Evolutionary conservation across 1,284 basidiomycete species (phyloP).

Genomic region (Waitea zeae): DNA sequence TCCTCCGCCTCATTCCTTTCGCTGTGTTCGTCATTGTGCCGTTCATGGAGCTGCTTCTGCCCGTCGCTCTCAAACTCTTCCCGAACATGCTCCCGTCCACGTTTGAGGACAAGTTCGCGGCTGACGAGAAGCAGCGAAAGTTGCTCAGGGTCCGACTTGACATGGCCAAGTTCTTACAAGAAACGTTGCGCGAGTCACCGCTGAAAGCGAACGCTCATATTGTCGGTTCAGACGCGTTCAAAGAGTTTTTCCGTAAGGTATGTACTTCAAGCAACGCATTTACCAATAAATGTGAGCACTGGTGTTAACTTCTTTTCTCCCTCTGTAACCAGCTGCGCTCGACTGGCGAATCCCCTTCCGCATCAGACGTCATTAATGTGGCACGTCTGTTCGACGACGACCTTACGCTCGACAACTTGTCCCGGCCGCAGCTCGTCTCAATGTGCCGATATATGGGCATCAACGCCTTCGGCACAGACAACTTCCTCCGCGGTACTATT

Average conservation of each 20-base stretch:
- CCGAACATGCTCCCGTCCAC: constrained; percentile 98
- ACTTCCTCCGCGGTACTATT: constrained; percentile 92
- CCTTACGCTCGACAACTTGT: constrained; percentile 93
- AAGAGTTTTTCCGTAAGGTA: constrained; percentile 97
- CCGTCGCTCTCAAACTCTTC: constrained; percentile 93
- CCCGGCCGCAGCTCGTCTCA: constrained; percentile 90
- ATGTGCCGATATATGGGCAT: constrained; percentile 98
- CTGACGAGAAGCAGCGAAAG: constrained; percentile 94
- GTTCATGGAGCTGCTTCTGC: constrained; percentile 97
- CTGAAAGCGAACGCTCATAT: constrained; percentile 86
- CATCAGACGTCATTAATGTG: constrained; percentile 81
- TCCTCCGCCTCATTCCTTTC: constrained; percentile 89
- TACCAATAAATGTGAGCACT: constrained; percentile 1
- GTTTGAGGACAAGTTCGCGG: constrained; percentile 93
- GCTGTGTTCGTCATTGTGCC: constrained; percentile 91
- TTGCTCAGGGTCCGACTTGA: constrained; percentile 88
- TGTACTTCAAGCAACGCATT: constrained; percentile 4
- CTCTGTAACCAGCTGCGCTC: constrained; percentile 72
- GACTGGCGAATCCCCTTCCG: constrained; percentile 87
- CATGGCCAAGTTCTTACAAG: constrained; percentile 99
- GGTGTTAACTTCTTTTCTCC: too few species aligned
- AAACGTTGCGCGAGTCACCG: constrained; percentile 89
- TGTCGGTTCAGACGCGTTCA: constrained; percentile 89
- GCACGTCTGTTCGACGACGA: constrained; percentile 97
- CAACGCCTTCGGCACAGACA: constrained; percentile 97